These are phyloP conservation scores for Rhodotorula sp. DNA, from an alignment of 1,284 basidiomycete genomes.

Conservation along the genomic window DNA sequence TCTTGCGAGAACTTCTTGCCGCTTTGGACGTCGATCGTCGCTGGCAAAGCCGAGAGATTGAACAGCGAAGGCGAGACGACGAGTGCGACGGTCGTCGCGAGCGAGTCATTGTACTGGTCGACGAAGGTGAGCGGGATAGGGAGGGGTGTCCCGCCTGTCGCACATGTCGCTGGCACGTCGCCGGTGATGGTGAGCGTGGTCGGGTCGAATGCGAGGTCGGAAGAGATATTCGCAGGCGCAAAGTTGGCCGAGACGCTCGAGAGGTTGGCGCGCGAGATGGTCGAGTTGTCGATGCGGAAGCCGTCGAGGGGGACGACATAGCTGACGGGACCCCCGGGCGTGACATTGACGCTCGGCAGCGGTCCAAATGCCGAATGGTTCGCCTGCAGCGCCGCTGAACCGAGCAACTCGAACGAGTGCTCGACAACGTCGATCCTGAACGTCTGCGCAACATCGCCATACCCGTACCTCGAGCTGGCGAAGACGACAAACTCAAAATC, in stretches of 20 bases:
- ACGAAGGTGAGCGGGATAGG: slow-evolving; percentile 62
- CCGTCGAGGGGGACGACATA: slow-evolving; percentile 50
- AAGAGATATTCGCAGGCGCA: slow-evolving; percentile 45
- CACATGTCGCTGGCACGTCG: slow-evolving; percentile 54
- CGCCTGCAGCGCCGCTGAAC: slow-evolving; percentile 5
- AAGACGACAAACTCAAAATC: slow-evolving; percentile 37
- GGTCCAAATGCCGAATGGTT: slow-evolving; percentile 44
- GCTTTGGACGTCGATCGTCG: slow-evolving; percentile 55
- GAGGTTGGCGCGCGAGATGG: slow-evolving; percentile 45
- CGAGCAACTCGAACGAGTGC: slow-evolving; percentile 58
- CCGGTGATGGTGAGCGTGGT: slow-evolving; percentile 62
- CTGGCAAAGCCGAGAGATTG: slow-evolving; percentile 54
- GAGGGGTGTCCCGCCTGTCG: slow-evolving; percentile 41
- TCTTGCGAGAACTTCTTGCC: slow-evolving; percentile 45
- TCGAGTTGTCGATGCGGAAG: slow-evolving; percentile 61
- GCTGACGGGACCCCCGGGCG: slow-evolving; percentile 51
- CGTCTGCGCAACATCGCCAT: slow-evolving; percentile 39
- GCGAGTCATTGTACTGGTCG: slow-evolving; percentile 62
- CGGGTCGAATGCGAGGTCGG: slow-evolving; percentile 56
- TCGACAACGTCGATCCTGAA: slow-evolving; percentile 54
- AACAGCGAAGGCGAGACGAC: slow-evolving; percentile 67
- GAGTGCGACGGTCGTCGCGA: slow-evolving; percentile 60
- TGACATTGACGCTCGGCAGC: slow-evolving; percentile 57
- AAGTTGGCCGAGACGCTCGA: slow-evolving; percentile 49
- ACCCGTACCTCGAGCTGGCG: slow-evolving; percentile 41